Evolutionary conservation across 805 yeast genomes (phyloP).

Genomic region (Hanseniaspora lachancei): DNA sequence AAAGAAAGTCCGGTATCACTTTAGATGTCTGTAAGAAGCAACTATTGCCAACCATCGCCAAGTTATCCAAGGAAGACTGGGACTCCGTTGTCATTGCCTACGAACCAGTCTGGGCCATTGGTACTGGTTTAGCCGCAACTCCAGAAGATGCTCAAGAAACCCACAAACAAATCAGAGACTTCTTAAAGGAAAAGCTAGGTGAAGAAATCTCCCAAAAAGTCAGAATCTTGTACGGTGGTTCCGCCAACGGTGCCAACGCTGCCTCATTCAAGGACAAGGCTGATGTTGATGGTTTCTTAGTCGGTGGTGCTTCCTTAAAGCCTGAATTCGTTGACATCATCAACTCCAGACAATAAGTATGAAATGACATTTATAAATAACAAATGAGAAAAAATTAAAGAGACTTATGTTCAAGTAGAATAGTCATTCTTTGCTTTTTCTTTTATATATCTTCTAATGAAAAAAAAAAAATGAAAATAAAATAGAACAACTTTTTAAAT

Average conservation of each 20-base stretch:
- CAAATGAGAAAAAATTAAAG: too few relatives aligned
- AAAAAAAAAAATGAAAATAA: background rate
- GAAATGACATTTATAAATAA: background rate
- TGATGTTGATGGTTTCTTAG: constrained; percentile 96
- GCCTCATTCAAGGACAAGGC: constrained; percentile 76
- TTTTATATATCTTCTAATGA: constrained; percentile 1
- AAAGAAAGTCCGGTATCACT: constrained; percentile 81
- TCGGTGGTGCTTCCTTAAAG: constrained; percentile 98
- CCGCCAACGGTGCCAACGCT: constrained; percentile 92
- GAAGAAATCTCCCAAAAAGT: constrained; percentile 57
- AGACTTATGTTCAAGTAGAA: too few relatives aligned
- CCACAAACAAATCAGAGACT: constrained; percentile 77
- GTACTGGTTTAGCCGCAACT: constrained; percentile 98
- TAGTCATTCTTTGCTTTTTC: background rate
- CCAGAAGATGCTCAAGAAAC: constrained; percentile 95
- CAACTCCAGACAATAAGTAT: constrained; percentile 64
- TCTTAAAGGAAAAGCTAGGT: constrained; percentile 66
- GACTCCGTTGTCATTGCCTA: constrained; percentile 94
- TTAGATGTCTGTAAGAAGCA: constrained; percentile 79
- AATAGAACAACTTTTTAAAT: background rate
- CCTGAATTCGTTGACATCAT: constrained; percentile 94
- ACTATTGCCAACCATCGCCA: constrained; percentile 72
- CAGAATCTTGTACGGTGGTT: constrained; percentile 97
- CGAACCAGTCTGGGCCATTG: constrained; percentile 99
- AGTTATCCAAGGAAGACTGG: constrained; percentile 43